Conservation (phyloP, 805 yeast genomes). For the Metschnikowia dekortorum region DNA sequence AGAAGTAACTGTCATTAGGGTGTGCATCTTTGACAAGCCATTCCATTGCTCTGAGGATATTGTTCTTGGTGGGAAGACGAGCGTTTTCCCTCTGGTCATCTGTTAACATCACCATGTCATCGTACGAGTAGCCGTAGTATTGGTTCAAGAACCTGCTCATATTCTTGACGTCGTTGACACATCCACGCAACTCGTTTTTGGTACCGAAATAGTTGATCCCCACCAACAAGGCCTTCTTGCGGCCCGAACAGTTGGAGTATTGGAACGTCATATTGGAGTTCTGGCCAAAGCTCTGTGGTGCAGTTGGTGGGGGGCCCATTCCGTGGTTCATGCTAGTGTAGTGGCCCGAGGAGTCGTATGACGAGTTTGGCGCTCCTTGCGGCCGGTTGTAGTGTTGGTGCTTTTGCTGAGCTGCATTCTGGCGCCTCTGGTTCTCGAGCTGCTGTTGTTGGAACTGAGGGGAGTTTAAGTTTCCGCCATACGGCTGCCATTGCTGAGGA, state of each 20-base stretch:
- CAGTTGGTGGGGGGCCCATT: conserved; percentile 21
- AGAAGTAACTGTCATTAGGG: conserved; percentile 73
- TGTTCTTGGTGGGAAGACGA: conserved; percentile 59
- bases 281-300: conserved; percentile 35
- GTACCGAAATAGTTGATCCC: conserved; percentile 78
- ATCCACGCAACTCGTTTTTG: conserved; percentile 60
- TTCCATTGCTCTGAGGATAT: conserved; percentile 72
- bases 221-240: conserved; percentile 66
- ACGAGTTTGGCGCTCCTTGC: conserved; percentile 17
- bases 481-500: conserved; percentile 14
- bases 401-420: conserved; percentile 7
- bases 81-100: conserved; percentile 47
- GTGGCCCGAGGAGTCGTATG: conserved; percentile 15
- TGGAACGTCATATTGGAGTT: conserved; percentile 39
- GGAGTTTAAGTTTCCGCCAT: conserved; percentile 15
- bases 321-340: conserved; percentile 7
- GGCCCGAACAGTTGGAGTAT: conserved; percentile 68
- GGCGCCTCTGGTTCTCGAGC: conserved; percentile 16
- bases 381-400: conserved; percentile 11
- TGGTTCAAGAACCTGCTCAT: conserved; percentile 40
- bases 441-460: conserved; percentile 17
- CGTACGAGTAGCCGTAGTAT: conserved; percentile 43
- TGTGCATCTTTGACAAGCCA: conserved; percentile 74
- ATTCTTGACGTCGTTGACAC: conserved; percentile 71
- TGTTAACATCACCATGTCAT: conserved; percentile 56